A percentile compares a stretch with the other conserved stretches of the same genome.
Evolutionary conservation across 2,329 filamentous ascomycete species (phyloP).

Genomic region (Paraconiothyrium brasiliense): DNA sequence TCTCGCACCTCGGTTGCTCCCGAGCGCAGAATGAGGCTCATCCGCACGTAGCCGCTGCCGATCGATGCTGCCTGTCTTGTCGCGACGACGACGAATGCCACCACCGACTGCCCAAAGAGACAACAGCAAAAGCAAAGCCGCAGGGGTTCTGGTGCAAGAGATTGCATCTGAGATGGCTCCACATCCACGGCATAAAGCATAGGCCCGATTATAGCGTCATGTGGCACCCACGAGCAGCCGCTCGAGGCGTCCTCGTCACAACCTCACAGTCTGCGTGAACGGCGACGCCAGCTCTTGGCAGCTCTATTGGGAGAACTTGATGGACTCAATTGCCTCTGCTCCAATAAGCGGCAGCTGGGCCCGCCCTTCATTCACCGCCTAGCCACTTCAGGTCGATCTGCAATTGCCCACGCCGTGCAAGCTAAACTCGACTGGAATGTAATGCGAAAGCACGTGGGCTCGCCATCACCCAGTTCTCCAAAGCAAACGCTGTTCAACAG

Average conservation of each 20-base stretch:
- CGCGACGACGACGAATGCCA: background rate
- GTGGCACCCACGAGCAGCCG: constrained; percentile 16
- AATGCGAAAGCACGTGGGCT: constrained; percentile 19
- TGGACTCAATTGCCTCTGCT: constrained; percentile 4
- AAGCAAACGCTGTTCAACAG: background rate
- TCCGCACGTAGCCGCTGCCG: background rate
- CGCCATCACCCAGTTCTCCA: background rate
- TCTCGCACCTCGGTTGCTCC: constrained; percentile 1
- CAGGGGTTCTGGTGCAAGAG: background rate
- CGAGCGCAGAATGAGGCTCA: constrained; percentile 8
- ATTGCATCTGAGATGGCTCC: background rate
- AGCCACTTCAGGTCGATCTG: constrained; percentile 19
- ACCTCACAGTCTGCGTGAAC: constrained; percentile 18
- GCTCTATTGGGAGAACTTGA: constrained; percentile 14
- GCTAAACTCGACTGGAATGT: constrained; percentile 17
- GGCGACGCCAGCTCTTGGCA: constrained; percentile 21
- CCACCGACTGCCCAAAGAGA: background rate
- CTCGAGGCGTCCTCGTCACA: constrained; percentile 7
- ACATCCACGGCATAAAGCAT: background rate
- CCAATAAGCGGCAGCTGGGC: constrained; percentile 12
- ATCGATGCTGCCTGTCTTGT: background rate
- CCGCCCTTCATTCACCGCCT: constrained; percentile 15
- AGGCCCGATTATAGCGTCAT: constrained; percentile 7
- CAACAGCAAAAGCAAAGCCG: constrained; percentile 4
- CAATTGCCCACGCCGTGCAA: constrained; percentile 7